Percentiles rank a stretch among this genome's conserved stretches.
phyloP scores from a whole-genome alignment of 345 rosid genomes.

The Ricinus communis region DNA sequence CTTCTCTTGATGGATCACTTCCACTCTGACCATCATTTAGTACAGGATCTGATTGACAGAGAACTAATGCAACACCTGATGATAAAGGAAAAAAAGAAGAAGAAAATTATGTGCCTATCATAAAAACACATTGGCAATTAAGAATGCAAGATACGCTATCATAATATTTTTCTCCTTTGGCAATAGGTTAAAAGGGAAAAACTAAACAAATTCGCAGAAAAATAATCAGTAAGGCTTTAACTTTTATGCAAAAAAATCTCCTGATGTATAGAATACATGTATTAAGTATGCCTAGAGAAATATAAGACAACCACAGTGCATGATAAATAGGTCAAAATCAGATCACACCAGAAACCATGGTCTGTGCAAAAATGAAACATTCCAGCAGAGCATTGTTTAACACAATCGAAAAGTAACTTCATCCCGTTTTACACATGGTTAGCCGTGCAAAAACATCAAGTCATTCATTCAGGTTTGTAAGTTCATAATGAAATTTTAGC shows the following conservation, averaged over 20 bases:
- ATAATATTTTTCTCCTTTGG: not conserved
- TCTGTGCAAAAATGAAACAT: not conserved
- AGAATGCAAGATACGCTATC: not conserved
- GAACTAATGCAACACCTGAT: conserved; percentile 86
- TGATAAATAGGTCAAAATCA: not conserved
- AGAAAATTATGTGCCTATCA: not conserved
- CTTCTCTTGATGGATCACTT: conserved; percentile 61
- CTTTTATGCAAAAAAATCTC: not conserved
- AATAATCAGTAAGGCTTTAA: not conserved
- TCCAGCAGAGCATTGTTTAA: not conserved
- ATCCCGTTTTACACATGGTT: not conserved
- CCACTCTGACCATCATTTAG: conserved; percentile 86
- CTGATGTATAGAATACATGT: not conserved
- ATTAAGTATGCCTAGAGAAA: not conserved
- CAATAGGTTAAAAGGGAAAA: not conserved
- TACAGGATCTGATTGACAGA: conserved; percentile 92
- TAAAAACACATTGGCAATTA: not conserved
- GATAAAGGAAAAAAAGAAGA: conserved; percentile 1
- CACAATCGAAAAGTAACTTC: not conserved
- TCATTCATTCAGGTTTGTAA: not conserved
- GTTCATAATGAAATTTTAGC: not conserved
- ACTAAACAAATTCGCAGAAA: not conserved
- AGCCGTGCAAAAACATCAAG: not conserved
- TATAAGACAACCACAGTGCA: not conserved
- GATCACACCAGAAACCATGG: not conserved